Base-by-base conservation (phyloP, 2,329 filamentous ascomycete species). In the Ophiognomonia clavigignenti-juglandacearum region DNA sequence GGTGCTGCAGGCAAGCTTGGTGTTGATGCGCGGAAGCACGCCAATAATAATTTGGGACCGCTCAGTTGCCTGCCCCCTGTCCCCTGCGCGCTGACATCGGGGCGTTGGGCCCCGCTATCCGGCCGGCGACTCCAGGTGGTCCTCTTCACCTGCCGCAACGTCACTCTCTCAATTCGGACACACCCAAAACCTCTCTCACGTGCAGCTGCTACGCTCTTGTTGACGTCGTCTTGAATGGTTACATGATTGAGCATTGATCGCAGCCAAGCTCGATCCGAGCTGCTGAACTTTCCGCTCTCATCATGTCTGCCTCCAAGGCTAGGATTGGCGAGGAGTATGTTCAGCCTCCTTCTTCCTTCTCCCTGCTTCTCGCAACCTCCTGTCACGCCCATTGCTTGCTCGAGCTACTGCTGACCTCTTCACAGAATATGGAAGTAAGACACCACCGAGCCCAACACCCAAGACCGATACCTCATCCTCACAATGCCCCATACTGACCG, bases 371-470 rank as follows among this genome's bases (percentile, higher is more conserved):
- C n/a, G 39, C 2, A 34, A 16, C 14, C 18, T 11, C 39, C 14
- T 38, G 22, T 45, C 13, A 6, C 13, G 41, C 45, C 36, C 45
- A 53, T 47, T 45, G 56, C 39, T 22, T 19, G 20, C 39, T 59
- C 60, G 47, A n/a, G n/a, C n/a, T n/a, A 53, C 59, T 51, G 53
- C 50, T 61, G 57, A 59, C 53, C 10, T 18, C 4, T 13, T 31
- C 20, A 39, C 61, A 95, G 89, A 66, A 87, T 95, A 58, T 95
- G 89, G 89, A 95, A 95, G 89, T 95, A 76, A 82, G 86, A 18
- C 35, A 44, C 48, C 31, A 31, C 35, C 27, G n/a, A 13, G 11
- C 16, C 16, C 37, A 24, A 20, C 27, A 23, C 16, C 23, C 6
- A 36, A 20, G 9, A 13, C 34, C 9, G 20, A 20, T 36, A 20